Base-by-base conservation (phyloP, 23 red algal genomes). In the Cyanidium caldarium region DNA sequence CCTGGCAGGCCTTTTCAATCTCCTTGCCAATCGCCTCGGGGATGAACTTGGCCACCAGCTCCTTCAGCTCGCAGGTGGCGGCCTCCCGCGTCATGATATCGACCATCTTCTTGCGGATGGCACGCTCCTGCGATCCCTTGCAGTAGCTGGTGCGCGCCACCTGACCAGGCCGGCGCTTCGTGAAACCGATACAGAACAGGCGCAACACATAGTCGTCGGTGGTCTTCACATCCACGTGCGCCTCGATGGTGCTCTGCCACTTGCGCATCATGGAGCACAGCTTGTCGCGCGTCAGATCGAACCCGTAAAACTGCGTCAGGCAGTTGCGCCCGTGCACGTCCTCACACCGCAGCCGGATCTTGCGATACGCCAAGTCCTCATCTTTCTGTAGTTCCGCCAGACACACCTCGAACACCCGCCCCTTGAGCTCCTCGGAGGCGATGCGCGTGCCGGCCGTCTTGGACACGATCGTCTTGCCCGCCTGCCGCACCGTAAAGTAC, bases 211-310 rank as follows among this genome's bases (percentile, higher is more conserved):
- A 96, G 66, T 83, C 91, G 51, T 96, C 91, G 19, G 83, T 85
- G 40, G 91, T 96, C 69, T 96, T 96, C 1, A 96, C 91, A 28
- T 96, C 91, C 35, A 87, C 83, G 34, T 88, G 71, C 26, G 91
- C 91, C 57, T 96, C 91, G 44, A 96, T 96, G 19, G 86, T 69
- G 39, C 83, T 84, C 73, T 96, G 91, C 84, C 91, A 88, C 69
- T 96, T 96, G 5, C 91, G 71, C 7, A 96, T 81, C 19, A 96
- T 72, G 10, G 84, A 82, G 68, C 83, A 96, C 41, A 88, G 61
- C 73, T 88, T 88, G 57, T 96, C 84, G 20, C 91, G 70, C 0
- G 83, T 86, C 39, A 96, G 58, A 66, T 87, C 83, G 78, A 96
- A 87, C 21, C 91, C 91, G 44, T 87, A 77, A 68, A 96, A 96